phyloP scores from a whole-genome alignment of 78 protist species.

The Andalucia godoyi region DNA sequence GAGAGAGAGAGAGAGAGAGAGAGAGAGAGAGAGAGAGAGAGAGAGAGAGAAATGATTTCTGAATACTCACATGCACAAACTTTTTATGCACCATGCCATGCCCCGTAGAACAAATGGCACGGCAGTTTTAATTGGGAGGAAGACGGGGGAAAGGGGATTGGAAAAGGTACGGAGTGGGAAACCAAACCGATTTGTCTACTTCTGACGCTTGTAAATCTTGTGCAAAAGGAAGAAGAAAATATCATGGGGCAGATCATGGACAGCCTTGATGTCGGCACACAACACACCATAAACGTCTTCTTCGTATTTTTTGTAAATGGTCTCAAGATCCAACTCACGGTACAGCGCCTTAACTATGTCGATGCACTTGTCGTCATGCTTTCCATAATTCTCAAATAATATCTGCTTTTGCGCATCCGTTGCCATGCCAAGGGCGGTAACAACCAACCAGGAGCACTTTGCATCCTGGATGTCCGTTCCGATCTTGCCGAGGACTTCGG shows the following conservation, averaged over 20 bases:
- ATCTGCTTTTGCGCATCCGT: constrained; percentile 43
- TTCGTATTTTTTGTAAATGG: constrained; percentile 15
- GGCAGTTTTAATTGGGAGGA: too few relatives aligned
- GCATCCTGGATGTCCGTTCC: constrained; percentile 93
- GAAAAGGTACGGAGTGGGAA: too few relatives aligned
- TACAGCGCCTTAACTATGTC: constrained; percentile 17
- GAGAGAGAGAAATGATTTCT: too few relatives aligned
- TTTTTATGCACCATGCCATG: too few relatives aligned
- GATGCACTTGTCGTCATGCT: not conserved
- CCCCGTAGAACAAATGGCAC: too few relatives aligned
- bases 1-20: too few relatives aligned
- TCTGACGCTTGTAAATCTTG: not conserved
- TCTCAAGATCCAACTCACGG: not conserved
- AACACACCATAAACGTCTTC: not conserved
- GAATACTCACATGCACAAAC: too few relatives aligned
- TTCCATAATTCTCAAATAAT: constrained; percentile 55
- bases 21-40: too few relatives aligned
- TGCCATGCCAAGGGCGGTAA: constrained; percentile 41
- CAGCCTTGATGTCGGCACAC: not conserved
- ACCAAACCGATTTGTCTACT: too few relatives aligned
- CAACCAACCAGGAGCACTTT: constrained; percentile 89
- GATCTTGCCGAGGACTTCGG: constrained; percentile 86
- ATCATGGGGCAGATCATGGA: not conserved
- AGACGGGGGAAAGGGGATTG: too few relatives aligned
- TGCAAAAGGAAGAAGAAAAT: not conserved